Conservation (phyloP, 2,329 filamentous ascomycete species). For the Pyrenophora graminea region DNA sequence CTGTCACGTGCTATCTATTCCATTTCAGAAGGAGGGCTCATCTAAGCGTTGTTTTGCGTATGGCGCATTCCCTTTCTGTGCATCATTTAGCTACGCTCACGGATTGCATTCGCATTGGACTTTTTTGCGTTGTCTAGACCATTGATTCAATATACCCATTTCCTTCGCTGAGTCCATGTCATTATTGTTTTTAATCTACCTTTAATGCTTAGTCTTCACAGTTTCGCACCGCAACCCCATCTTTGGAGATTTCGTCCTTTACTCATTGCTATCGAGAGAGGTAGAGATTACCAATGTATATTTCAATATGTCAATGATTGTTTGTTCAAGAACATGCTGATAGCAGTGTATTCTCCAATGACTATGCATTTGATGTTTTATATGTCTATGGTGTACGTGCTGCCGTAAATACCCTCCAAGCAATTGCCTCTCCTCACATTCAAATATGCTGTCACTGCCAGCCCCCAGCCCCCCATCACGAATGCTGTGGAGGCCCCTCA, state of each 20-base stretch:
- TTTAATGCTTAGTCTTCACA: not conserved
- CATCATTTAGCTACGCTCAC: not conserved
- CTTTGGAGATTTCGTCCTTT: not conserved
- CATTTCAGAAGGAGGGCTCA: constrained; percentile 4
- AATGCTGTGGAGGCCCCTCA: too few relatives aligned
- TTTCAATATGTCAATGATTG: too few relatives aligned
- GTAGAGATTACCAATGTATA: too few relatives aligned
- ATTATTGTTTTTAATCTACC: not conserved
- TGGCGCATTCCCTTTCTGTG: not conserved
- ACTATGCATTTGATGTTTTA: too few relatives aligned
- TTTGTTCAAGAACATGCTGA: too few relatives aligned
- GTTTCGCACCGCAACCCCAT: not conserved
- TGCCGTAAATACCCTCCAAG: too few relatives aligned
- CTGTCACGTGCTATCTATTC: not conserved
- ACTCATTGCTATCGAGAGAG: too few relatives aligned
- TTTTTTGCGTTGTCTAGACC: constrained; percentile 14
- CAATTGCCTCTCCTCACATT: too few relatives aligned
- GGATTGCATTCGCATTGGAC: constrained; percentile 7
- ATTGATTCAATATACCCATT: constrained; percentile 27
- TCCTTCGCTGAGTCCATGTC: constrained; percentile 17
- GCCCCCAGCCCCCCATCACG: too few relatives aligned
- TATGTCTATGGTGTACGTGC: too few relatives aligned
- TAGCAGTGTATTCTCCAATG: too few relatives aligned
- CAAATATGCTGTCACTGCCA: too few relatives aligned
- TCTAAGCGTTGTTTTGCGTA: constrained; percentile 5